Evolutionary conservation across 768 basidiomycete species (phyloP), one percentile per base, ranked within the genome.

Genomic region (Calocera cornea): DNA sequence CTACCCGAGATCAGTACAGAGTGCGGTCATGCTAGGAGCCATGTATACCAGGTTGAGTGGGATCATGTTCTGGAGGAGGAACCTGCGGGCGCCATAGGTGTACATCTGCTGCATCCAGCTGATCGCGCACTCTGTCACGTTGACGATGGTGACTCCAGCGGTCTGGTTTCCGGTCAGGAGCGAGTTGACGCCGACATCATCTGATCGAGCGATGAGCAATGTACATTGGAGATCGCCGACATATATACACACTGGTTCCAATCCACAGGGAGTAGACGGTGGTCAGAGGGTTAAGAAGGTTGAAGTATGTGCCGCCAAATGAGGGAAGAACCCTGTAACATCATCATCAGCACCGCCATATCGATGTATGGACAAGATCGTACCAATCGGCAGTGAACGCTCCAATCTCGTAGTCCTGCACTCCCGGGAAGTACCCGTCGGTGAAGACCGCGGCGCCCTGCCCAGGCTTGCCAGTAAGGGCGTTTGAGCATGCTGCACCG

Each of bases 1-100:
- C 54, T 60, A 19, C 10, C 27, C 2, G 10, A 11, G 54, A 33
- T 60, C 7, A 60, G 27, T 27, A 60, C 3, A 27, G 10, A 5
- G 31, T 60, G 8, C 19, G 31, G 3, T 10, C 49, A 14, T 16
- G 5, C 2, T 27, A 22, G 14, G 10, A 60, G 10, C 2, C 10
- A 33, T 2, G 11, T 78, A 8, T 75, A 67, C 65, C 36, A 41
- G 74, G 66, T 86, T 77, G 36, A 87, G 77, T 2, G 85, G 86
- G 63, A 85, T 79, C 78, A 87, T 84, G 84, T 85, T 60, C 31
- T 60, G 54, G 2, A 60, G 27, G 31, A 60, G 14, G 54, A 60
- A 60, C 54, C 54, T 14, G 27, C 54, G 54, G 5, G 54, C 54
- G 10, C 54, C 54, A 33, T 60, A 60, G 3, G 54, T 60, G 54